A percentile compares a stretch with the other conserved stretches of the same genome.
These are phyloP conservation scores for Candida rishiriensis DNA, from an alignment of 805 yeast genomes.

Conservation along the genomic window DNA sequence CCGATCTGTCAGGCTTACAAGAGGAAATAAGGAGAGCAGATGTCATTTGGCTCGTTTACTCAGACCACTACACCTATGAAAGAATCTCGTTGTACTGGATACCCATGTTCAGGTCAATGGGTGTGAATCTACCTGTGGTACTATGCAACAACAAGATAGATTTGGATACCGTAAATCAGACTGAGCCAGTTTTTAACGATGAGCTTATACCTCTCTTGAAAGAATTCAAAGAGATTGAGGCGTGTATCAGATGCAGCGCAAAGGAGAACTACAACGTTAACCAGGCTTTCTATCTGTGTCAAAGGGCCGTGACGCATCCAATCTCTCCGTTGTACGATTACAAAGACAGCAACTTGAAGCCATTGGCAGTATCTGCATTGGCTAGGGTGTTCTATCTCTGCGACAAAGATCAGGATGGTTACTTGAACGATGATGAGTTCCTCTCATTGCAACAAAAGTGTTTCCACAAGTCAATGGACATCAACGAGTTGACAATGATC, in stretches of 20 bases:
- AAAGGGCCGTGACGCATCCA: conserved; percentile 89
- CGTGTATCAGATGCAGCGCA: conserved; percentile 87
- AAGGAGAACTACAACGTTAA: conserved; percentile 78
- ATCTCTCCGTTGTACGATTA: conserved; percentile 90
- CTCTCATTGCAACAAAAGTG: conserved; percentile 66
- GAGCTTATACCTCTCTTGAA: conserved; percentile 82
- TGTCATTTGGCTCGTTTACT: conserved; percentile 90
- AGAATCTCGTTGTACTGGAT: conserved; percentile 91
- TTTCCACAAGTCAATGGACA: conserved; percentile 50
- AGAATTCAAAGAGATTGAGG: conserved; percentile 91
- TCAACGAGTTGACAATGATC: conserved; percentile 44
- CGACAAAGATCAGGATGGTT: conserved; percentile 90
- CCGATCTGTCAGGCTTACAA: conserved; percentile 57
- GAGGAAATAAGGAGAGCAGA: conserved; percentile 78
- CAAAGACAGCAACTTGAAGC: conserved; percentile 79
- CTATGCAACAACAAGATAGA: conserved; percentile 67
- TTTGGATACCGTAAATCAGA: conserved; percentile 32
- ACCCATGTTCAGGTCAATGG: conserved; percentile 86
- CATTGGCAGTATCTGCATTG: conserved; percentile 69
- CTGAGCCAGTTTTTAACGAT: conserved; percentile 52
- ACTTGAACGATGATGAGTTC: conserved; percentile 66
- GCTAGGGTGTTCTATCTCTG: conserved; percentile 77
- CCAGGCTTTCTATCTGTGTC: conserved; percentile 90
- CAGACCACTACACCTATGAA: conserved; percentile 93
- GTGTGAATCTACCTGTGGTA: conserved; percentile 91